Base-by-base conservation (phyloP, 2,329 filamentous ascomycete species). In the Xylaria sp. region DNA sequence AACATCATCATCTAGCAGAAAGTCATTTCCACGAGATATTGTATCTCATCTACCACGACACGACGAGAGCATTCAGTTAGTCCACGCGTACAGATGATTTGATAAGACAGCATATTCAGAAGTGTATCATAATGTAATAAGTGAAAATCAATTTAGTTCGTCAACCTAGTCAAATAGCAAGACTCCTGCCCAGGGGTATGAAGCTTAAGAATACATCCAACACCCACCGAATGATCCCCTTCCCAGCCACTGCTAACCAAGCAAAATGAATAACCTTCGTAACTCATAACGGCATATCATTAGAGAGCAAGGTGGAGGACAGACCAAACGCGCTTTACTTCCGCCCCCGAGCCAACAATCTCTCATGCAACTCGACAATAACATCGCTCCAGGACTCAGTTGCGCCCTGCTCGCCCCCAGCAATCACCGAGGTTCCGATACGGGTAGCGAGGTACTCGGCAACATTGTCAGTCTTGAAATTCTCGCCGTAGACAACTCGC, bases 381-480 rank as follows among this genome's bases (percentile, higher is more conserved):
- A 82, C 82, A 66, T 83, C 80, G 58, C 81, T 82, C 87, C 87
- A 89, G 14, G 74, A 75, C 61, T 77, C 73, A 4, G 62, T 62
- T n/a, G 69, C 70, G 8, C 65, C 72, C 5, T 73, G 72, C 63
- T 79, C 77, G 68, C 69, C 75, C 68, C 60, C 73, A 63, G 66
- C 74, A 65, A 60, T 74, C 64, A 75, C 72, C n/a, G 55, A 69
- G n/a, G 71, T 68, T 49, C 80, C 76, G 71, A 89, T 78, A 73
- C 83, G 82, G 37, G 83, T 83, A 12, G 79, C 75, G 65, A 95
- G 72, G 68, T 91, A 93, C 58, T 92, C 89, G n/a, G 79, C 80
- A 80, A 95, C 89, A 76, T 92, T 93, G 52, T 81, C 84, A 67
- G 88, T 86, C 67, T 92, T 91, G 74, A 94, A 93, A 63, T 85